Conservation (phyloP, 1,284 basidiomycete species). For the Cryptococcus jaspeensis region DNA sequence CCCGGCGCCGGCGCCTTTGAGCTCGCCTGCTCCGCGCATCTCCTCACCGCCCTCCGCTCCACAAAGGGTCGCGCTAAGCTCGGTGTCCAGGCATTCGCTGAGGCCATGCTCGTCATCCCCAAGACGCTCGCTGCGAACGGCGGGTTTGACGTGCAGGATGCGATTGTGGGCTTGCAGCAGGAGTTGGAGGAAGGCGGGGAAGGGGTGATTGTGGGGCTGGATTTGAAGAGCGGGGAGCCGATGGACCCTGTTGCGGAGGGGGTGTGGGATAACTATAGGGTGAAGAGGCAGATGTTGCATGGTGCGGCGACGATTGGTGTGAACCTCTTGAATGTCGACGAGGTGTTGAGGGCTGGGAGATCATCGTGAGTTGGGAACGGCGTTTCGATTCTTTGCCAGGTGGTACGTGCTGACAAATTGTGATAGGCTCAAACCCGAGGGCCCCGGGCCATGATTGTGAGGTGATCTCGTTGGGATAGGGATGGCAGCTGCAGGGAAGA, state of each 20-base stretch:
- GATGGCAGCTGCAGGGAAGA: not conserved
- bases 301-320: conserved; percentile 98
- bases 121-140: conserved; percentile 97
- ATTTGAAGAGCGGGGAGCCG: conserved; percentile 91
- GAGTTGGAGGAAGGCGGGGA: conserved; percentile 86
- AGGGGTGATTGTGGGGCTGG: conserved; percentile 82
- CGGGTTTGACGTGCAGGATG: conserved; percentile 96
- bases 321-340: conserved; percentile 92
- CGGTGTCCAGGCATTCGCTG: conserved; percentile 95
- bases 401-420: not conserved
- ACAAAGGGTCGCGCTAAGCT: conserved; percentile 97
- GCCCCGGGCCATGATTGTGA: conserved; percentile 4
- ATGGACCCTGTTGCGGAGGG: conserved; percentile 94
- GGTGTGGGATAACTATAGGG: conserved; percentile 98
- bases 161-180: conserved; percentile 85
- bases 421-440: conserved; percentile 3
- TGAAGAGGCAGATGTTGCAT: conserved; percentile 98
- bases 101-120: conserved; percentile 90
- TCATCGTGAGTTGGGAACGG: conserved; percentile 61
- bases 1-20: conserved; percentile 98
- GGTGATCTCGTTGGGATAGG: not conserved
- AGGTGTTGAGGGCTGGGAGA: conserved; percentile 89
- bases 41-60: conserved; percentile 73
- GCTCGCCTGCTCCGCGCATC: conserved; percentile 83
- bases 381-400: not conserved